Conservation (phyloP, 495 filamentous ascomycete genomes). For the Aspergillus nanangensis region DNA sequence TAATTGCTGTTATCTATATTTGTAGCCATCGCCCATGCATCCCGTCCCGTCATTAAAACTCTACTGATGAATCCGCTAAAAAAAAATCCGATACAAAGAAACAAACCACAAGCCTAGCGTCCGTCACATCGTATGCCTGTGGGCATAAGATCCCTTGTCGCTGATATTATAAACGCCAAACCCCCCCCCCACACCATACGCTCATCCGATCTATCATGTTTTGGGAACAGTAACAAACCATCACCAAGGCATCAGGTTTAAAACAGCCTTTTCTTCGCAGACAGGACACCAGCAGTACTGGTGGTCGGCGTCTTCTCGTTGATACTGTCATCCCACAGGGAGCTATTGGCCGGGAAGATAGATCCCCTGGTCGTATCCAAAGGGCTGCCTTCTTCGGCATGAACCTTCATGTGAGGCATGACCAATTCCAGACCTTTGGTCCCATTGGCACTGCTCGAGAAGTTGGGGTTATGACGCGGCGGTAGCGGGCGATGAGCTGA, state of each 20-base stretch:
- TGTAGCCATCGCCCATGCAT: too few species aligned
- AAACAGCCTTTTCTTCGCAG: background rate
- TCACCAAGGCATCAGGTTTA: background rate
- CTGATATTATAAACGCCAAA: too few species aligned
- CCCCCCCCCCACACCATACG: too few species aligned
- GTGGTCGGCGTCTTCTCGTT: slow-evolving; percentile 4
- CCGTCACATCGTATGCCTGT: too few species aligned
- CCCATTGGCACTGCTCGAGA: slow-evolving; percentile 22
- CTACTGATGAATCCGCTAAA: too few species aligned
- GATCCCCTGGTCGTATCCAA: slow-evolving; percentile 21
- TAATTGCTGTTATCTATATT: too few species aligned
- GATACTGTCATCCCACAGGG: slow-evolving; percentile 25
- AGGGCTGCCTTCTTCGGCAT: slow-evolving; percentile 12
- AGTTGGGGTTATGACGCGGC: slow-evolving; percentile 39
- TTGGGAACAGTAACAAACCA: background rate
- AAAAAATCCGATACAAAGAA: too few species aligned
- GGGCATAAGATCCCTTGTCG: too few species aligned
- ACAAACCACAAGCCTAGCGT: too few species aligned
- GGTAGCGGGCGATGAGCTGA: slow-evolving; percentile 34
- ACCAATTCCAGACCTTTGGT: slow-evolving; percentile 41
- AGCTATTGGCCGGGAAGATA: slow-evolving; percentile 29
- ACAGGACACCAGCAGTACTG: background rate
- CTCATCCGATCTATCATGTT: background rate
- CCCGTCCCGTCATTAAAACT: too few species aligned
- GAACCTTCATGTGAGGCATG: slow-evolving; percentile 28